Percentiles rank a stretch among this genome's conserved stretches.
Conservation (phyloP, 2,329 filamentous ascomycete genomes). For the Cladosporium velox region DNA sequence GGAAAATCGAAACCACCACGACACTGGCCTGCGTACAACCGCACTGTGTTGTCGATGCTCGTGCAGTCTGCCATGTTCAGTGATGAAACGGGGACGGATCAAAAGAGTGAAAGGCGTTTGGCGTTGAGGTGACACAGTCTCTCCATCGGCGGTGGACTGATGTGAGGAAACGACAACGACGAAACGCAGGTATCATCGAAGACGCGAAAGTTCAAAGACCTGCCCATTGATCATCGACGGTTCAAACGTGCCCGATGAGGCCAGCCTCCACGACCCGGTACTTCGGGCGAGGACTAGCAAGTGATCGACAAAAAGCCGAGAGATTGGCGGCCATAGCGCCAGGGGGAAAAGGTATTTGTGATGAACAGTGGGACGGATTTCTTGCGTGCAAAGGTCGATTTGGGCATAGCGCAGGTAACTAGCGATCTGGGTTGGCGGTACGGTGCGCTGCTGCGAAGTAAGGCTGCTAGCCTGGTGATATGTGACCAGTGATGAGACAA, state of each 20-base stretch:
- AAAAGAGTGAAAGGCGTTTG: not conserved
- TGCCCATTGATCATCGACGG: slow-evolving; percentile 3
- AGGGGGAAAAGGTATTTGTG: slow-evolving; percentile 12
- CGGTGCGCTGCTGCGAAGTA: not conserved
- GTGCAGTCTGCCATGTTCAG: slow-evolving; percentile 13
- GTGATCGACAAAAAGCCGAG: slow-evolving; percentile 6
- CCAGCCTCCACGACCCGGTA: not conserved
- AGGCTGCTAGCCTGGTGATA: not conserved
- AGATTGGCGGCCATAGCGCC: not conserved
- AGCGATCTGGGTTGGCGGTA: not conserved
- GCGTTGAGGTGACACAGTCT: not conserved
- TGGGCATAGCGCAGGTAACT: not conserved
- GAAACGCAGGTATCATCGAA: not conserved
- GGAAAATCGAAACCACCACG: slow-evolving; percentile 44
- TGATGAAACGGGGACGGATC: not conserved
- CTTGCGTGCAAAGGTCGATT: not conserved
- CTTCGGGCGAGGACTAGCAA: not conserved
- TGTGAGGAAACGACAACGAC: not conserved
- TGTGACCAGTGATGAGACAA: slow-evolving; percentile 9
- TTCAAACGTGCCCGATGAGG: not conserved
- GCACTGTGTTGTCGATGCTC: slow-evolving; percentile 10
- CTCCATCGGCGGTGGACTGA: not conserved
- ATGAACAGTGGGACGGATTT: slow-evolving; percentile 14
- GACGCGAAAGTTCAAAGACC: not conserved
- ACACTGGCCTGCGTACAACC: slow-evolving; percentile 19